Evolutionary conservation across 2,329 filamentous ascomycete genomes (phyloP).

Genomic region (Emmonsiellopsis sp.): DNA sequence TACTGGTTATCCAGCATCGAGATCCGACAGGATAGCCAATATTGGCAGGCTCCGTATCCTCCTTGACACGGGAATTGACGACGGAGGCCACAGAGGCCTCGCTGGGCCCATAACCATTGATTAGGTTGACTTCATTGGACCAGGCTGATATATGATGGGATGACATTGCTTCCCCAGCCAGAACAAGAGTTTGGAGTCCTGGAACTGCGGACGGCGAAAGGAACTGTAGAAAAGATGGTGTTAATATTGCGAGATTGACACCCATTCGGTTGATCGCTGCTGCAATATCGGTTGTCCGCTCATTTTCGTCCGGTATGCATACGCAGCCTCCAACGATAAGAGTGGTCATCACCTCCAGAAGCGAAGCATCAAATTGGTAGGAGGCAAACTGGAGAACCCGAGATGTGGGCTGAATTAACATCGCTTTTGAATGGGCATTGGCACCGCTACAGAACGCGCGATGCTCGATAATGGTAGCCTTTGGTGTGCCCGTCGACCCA

Average conservation of each 20-base stretch:
- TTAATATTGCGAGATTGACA: slow-evolving; percentile 46
- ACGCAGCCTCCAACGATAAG: slow-evolving; percentile 29
- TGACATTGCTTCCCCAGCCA: slow-evolving; percentile 20
- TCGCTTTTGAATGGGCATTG: slow-evolving; percentile 33
- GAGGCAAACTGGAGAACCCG: slow-evolving; percentile 70
- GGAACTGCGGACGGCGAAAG: slow-evolving; percentile 28
- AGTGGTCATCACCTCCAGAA: slow-evolving; percentile 67
- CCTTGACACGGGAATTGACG: slow-evolving; percentile 9
- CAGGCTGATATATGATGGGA: slow-evolving; percentile 16
- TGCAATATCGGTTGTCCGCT: slow-evolving; percentile 36
- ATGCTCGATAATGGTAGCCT: slow-evolving; percentile 12
- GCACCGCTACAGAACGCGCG: slow-evolving; percentile 40
- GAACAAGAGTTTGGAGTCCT: slow-evolving; percentile 26
- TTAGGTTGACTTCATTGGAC: slow-evolving; percentile 22
- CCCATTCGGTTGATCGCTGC: slow-evolving; percentile 38
- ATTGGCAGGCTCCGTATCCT: background rate
- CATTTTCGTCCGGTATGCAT: slow-evolving; percentile 34
- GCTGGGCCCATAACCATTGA: slow-evolving; percentile 28
- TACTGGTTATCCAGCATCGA: slow-evolving; percentile 21
- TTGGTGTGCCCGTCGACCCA: slow-evolving; percentile 12
- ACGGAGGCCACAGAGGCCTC: slow-evolving; percentile 22
- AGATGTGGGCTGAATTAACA: slow-evolving; percentile 30
- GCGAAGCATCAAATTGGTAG: slow-evolving; percentile 79
- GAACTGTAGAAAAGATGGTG: slow-evolving; percentile 42
- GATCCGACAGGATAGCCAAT: slow-evolving; percentile 17